Evolutionary conservation across 768 basidiomycete species (phyloP), one percentile per base, ranked within the genome.

Genomic region (Gymnopilus dilepis): DNA sequence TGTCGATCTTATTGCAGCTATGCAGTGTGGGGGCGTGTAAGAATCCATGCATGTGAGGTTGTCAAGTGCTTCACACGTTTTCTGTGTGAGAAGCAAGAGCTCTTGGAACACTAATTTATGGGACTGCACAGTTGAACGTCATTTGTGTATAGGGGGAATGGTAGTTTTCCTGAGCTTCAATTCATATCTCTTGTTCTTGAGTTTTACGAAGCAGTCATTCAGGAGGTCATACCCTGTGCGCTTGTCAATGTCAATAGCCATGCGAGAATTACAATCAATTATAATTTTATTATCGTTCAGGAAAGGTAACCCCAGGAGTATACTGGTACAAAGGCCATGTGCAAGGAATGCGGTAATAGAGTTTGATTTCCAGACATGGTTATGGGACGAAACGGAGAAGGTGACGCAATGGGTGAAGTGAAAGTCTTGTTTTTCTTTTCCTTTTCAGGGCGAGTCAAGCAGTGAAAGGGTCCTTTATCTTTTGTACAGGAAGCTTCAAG

Each of bases 171-270:
- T 13, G 5, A 4, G n/a, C 19, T 51, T 34, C 6, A 31, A n/a
- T 0, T 21, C 31, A 28, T 24, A 31, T 13, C 12, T 15, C 38
- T 7, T 26, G 52, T 55, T 31, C 2, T 5, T 42, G 17, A n/a
- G n/a, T n/a, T 19, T 45, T 3, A n/a, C 15, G 9, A 9, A 31
- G 11, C 24, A 19, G 4, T 61, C 60, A 28, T 62, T 64, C 0
- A 68, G 37, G 1, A 69, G 19, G 28, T 69, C 59, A 58, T 56
- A 63, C 3, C 56, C 52, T 2, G 33, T 28, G 5, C 3, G 22
- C 30, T 63, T 60, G 42, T 63, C 57, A 52, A 65, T 60, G 42
- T 63, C 57, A 52, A 65, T 55, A 0, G 47, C 59, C 6, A 58
- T 56, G 22, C 31, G 38, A 0, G 24, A 9, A n/a, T 26, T 31